Evolutionary conservation across 2,329 filamentous ascomycete species (phyloP).

Genomic region (Sporothrix luriei): DNA sequence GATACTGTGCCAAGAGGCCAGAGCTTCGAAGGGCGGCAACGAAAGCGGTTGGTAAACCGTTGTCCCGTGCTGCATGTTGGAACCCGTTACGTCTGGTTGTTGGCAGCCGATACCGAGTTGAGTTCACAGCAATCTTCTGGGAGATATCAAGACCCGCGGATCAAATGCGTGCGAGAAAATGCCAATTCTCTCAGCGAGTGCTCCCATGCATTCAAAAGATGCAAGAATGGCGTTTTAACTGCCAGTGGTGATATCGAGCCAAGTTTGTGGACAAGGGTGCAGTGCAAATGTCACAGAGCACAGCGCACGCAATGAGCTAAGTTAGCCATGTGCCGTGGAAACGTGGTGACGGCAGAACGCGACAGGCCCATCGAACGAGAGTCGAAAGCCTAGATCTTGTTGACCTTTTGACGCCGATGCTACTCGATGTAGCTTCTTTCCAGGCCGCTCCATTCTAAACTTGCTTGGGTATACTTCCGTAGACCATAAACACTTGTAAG

Average conservation of each 20-base stretch:
- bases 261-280: constrained; percentile 1
- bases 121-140: background rate
- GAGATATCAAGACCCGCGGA: background rate
- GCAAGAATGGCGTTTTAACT: background rate
- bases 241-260: background rate
- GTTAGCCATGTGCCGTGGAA: background rate
- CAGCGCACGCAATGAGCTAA: constrained; percentile 5
- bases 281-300: background rate
- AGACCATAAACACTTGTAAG: background rate
- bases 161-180: background rate
- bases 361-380: background rate
- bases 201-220: background rate
- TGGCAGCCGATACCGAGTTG: background rate
- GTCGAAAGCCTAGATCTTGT: constrained; percentile 11
- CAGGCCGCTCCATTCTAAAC: background rate
- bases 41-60: constrained; percentile 20
- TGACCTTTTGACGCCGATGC: background rate
- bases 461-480: constrained; percentile 7
- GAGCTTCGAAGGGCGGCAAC: background rate
- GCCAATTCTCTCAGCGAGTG: background rate
- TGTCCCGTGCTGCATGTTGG: constrained; percentile 21
- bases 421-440: constrained; percentile 15
- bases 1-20: constrained; percentile 19
- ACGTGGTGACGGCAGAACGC: background rate
- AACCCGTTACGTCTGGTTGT: background rate